These are phyloP conservation scores for Pythium utonaiense DNA, from an alignment of 352 stramenopile genomes.

Conservation along the genomic window DNA sequence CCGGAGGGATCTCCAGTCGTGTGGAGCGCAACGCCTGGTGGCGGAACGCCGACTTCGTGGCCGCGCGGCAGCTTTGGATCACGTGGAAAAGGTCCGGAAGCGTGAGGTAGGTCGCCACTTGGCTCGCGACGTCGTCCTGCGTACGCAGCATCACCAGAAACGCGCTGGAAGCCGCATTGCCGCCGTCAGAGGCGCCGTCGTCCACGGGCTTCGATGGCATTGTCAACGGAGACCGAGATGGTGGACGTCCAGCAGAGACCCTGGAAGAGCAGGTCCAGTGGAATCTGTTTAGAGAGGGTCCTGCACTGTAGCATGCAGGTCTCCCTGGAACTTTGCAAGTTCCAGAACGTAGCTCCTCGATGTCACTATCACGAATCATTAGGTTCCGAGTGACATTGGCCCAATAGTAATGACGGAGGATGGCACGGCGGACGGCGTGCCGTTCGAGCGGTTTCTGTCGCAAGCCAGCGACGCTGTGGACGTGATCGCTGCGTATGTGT, in stretches of 20 bases:
- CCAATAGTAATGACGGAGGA: neutral
- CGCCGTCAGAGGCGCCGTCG: neutral
- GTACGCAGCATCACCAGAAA: slow-evolving; percentile 20
- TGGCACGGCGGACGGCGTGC: neutral
- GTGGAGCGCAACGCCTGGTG: slow-evolving; percentile 10
- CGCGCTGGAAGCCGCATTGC: neutral
- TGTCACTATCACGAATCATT: neutral
- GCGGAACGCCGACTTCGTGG: slow-evolving; percentile 18
- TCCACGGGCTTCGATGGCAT: neutral
- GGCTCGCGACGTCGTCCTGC: slow-evolving; percentile 20
- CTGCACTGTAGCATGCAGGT: neutral
- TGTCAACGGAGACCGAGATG: neutral
- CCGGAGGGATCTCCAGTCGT: slow-evolving; percentile 11
- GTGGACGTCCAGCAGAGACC: neutral
- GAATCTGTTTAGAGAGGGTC: neutral
- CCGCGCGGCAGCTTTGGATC: slow-evolving; percentile 14
- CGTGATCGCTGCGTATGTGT: neutral
- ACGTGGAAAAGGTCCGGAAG: slow-evolving; percentile 19
- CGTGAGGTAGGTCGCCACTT: slow-evolving; percentile 21
- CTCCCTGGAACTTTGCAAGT: neutral
- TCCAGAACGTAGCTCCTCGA: neutral
- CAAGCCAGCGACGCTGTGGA: neutral
- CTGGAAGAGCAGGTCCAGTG: neutral
- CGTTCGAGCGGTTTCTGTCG: neutral
- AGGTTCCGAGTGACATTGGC: neutral